Evolutionary conservation across 1,284 basidiomycete species (phyloP).

Genomic region (Irpex sp.): DNA sequence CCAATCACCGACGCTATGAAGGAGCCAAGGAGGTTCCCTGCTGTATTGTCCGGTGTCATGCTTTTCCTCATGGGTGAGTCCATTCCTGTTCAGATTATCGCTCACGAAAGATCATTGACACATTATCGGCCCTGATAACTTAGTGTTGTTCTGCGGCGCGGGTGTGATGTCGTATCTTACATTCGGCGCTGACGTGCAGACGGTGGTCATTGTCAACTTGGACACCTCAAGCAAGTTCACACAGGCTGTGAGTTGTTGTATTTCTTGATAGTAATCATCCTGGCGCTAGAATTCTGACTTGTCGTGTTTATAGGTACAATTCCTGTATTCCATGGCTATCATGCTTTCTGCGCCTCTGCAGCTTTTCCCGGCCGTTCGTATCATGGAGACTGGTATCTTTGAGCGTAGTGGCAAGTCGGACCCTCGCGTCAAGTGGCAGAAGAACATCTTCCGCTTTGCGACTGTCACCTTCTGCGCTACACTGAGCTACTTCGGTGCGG

Average conservation of each 20-base stretch:
- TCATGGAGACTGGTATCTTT: constrained; percentile 97
- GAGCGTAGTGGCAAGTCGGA: constrained; percentile 81
- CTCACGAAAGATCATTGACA: constrained; percentile 12
- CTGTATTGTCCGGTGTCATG: constrained; percentile 90
- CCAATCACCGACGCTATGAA: constrained; percentile 97
- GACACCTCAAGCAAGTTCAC: constrained; percentile 85
- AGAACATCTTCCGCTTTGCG: constrained; percentile 85
- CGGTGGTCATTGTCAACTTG: constrained; percentile 94
- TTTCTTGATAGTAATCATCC: neutral
- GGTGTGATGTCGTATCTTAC: constrained; percentile 88
- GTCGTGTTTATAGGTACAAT: constrained; percentile 53
- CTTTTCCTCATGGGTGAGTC: constrained; percentile 63
- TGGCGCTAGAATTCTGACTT: neutral
- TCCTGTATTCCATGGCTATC: constrained; percentile 91
- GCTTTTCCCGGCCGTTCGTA: constrained; percentile 95
- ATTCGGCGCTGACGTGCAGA: constrained; percentile 86
- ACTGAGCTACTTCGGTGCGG: constrained; percentile 83
- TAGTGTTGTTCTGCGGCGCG: constrained; percentile 86
- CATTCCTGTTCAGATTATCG: neutral
- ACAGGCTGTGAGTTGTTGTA: constrained; percentile 60
- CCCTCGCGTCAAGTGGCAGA: constrained; percentile 78
- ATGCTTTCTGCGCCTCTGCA: constrained; percentile 92
- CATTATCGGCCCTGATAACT: constrained; percentile 6
- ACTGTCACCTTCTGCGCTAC: constrained; percentile 76
- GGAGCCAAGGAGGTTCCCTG: constrained; percentile 92